A percentile compares a stretch with the other conserved stretches of the same genome.
Conservation (phyloP, 179 eudicot species). For the Beta macrorhiza region DNA sequence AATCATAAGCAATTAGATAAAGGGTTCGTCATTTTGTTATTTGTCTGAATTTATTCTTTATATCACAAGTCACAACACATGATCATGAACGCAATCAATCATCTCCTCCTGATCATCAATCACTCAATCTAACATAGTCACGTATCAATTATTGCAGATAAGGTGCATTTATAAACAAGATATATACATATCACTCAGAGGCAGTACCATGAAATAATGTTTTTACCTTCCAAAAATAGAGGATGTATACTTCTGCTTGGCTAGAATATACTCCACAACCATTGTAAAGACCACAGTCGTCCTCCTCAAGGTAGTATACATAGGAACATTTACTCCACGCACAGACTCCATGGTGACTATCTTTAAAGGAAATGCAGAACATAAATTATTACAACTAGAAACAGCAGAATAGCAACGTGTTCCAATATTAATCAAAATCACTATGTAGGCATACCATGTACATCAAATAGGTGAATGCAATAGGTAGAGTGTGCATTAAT, state of each 20-base stretch:
- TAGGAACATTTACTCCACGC: conserved; percentile 96
- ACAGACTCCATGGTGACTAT: conserved; percentile 89
- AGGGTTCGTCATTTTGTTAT: too few relatives aligned
- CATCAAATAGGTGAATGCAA: conserved; percentile 84
- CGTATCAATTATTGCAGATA: neutral
- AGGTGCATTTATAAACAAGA: conserved; percentile 5
- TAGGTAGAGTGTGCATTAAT: conserved; percentile 66
- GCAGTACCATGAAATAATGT: neutral
- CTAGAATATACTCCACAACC: conserved; percentile 73
- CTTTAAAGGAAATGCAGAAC: conserved; percentile 53
- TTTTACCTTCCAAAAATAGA: conserved; percentile 82
- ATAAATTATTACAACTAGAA: conserved; percentile 23
- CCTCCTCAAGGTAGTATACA: conserved; percentile 97
- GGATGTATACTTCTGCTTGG: conserved; percentile 65
- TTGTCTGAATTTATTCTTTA: neutral
- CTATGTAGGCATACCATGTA: conserved; percentile 64
- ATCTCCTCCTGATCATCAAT: neutral
- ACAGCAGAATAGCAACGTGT: conserved; percentile 1
- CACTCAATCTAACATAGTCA: neutral
- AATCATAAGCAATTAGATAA: too few relatives aligned
- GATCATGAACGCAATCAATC: too few relatives aligned
- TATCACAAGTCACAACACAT: too few relatives aligned
- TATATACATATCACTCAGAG: conserved; percentile 3
- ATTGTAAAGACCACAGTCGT: conserved; percentile 95
- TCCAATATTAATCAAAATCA: neutral